phyloP scores from a whole-genome alignment of 2,329 filamentous ascomycete species.

The Tolypocladium guangdongense region DNA sequence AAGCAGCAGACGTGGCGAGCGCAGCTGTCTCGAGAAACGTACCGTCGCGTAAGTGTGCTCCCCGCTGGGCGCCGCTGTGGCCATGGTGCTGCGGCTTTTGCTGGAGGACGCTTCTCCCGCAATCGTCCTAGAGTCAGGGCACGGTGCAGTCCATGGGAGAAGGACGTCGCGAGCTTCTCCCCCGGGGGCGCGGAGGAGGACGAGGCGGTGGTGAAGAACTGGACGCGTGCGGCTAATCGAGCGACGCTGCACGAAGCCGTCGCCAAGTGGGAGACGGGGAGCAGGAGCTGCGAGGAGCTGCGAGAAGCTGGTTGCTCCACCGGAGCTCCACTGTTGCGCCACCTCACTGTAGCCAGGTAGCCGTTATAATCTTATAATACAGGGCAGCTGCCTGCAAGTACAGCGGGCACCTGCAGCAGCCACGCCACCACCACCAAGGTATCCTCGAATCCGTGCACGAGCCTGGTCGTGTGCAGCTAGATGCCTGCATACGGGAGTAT shows the following conservation, averaged over 20 bases:
- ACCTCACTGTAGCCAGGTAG: neutral
- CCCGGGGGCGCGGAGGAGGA: neutral
- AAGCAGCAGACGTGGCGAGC: neutral
- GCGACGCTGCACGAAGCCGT: neutral
- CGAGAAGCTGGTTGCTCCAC: neutral
- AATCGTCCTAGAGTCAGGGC: neutral
- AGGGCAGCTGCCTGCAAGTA: neutral
- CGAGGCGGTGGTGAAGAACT: neutral
- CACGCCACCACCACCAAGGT: neutral
- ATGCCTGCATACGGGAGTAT: no score
- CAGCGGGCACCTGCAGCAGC: neutral
- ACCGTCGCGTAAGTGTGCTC: slow-evolving; percentile 49
- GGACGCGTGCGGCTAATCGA: neutral
- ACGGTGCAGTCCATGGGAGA: neutral
- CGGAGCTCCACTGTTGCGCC: neutral
- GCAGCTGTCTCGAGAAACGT: slow-evolving; percentile 17
- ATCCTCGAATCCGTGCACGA: neutral
- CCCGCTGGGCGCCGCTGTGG: slow-evolving; percentile 20
- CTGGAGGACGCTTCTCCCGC: slow-evolving; percentile 4
- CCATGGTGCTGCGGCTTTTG: slow-evolving; percentile 19
- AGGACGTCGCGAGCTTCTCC: neutral
- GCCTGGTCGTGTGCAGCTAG: no score
- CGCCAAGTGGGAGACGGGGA: neutral
- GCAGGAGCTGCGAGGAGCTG: neutral
- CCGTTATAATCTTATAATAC: no score